Percentiles rank a stretch among this genome's conserved stretches.
Conservation (phyloP, 1,284 basidiomycete species). For the Fereydounia khargensis region DNA sequence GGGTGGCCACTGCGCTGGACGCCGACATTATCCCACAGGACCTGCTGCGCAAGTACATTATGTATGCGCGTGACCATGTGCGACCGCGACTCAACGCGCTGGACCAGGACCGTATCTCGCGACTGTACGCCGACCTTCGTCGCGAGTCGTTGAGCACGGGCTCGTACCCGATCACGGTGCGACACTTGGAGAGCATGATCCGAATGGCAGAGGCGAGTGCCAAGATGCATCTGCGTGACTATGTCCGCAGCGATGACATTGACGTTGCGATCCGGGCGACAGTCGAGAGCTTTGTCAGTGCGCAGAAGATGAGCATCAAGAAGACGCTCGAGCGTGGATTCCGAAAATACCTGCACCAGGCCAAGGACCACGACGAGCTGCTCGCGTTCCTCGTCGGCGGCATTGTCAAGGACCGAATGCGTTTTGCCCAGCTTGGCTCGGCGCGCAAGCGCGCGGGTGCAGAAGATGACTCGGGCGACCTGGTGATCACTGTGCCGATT, state of each 20-base stretch:
- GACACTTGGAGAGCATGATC: constrained; percentile 98
- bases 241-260: constrained; percentile 92
- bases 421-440: constrained; percentile 63
- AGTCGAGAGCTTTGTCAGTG: constrained; percentile 88
- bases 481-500: constrained; percentile 44
- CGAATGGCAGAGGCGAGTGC: constrained; percentile 97
- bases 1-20: constrained; percentile 82
- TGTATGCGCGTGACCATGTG: constrained; percentile 93
- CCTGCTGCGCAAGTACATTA: constrained; percentile 95
- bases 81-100: constrained; percentile 88
- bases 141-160: constrained; percentile 94
- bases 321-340: constrained; percentile 87
- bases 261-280: constrained; percentile 95
- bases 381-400: constrained; percentile 91
- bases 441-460: constrained; percentile 5
- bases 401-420: constrained; percentile 89
- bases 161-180: constrained; percentile 95
- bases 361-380: constrained; percentile 89
- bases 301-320: constrained; percentile 98
- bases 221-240: constrained; percentile 96
- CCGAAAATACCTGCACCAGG: constrained; percentile 93
- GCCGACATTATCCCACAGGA: constrained; percentile 94
- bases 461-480: constrained; percentile 14
- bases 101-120: constrained; percentile 90
- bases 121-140: constrained; percentile 93